Evolutionary conservation across 1,284 basidiomycete genomes (phyloP), one percentile per base, ranked within the genome.

Genomic region (Flammula alnicola): DNA sequence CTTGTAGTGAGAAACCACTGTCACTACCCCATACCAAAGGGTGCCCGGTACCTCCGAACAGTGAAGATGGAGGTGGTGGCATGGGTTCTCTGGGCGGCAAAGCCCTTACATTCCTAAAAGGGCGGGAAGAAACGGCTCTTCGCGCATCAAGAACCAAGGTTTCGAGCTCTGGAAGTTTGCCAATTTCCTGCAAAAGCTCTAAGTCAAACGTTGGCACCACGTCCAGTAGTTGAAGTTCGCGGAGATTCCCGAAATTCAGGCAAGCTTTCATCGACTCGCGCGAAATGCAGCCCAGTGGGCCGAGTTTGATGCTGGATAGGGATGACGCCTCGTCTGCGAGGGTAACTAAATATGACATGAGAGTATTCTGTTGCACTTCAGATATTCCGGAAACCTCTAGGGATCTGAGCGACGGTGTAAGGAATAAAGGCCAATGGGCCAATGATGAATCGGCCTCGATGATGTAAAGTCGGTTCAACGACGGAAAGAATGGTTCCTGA

Each of bases 401-500:
- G 12, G 36, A 30, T 22, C 42, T 27, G 29, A 53, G 46, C 17
- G 47, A 35, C 8, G 37, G 35, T 3, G 37, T 16, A 5, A 49
- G 31, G 23, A 53, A 45, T 17, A 53, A 20, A 10, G 29, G 23
- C n/a, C 45, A 26, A 12, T 49, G 39, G 16, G 19, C 25, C 8
- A 53, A 31, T n/a, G 41, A 40, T 4, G 36, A 16, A 3, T 41
- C 9, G 14, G 27, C 38, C 11, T n/a, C 19, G 12, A 33, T 20
- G 23, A 51, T 31, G 16, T 22, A 17, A 19, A 51, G 37, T 11
- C 17, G 22, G 5, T 35, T 30, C 2, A 51, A 20, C 5, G 49
- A 46, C 2, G 49, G 44, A 17, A 51, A 46, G 9, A 51, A 31
- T 14, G 29, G n/a, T 26, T 35, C 29, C 14, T 46, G 23, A 38